Percentiles rank a stretch among this genome's conserved stretches.
These are phyloP conservation scores for Martiniozyma asiatica DNA, from an alignment of 1,139 yeast species.

Conservation along the genomic window DNA sequence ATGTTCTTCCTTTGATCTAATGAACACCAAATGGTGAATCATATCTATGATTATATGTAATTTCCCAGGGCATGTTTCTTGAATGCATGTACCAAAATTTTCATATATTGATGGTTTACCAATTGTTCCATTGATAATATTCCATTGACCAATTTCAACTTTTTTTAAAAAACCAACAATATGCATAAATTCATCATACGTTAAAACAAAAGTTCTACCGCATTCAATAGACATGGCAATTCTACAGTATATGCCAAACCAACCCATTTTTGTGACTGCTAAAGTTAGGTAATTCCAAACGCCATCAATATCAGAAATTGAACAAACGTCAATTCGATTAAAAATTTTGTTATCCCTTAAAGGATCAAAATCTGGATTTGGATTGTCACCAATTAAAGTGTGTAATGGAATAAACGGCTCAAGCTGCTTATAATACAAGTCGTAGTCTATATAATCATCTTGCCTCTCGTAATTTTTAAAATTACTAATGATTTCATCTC, in stretches of 20 bases:
- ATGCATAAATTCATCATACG: constrained; percentile 9
- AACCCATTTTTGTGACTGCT: constrained; percentile 7
- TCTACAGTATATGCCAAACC: constrained; percentile 8
- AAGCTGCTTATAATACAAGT: too few relatives aligned
- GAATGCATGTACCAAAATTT: constrained; percentile 5
- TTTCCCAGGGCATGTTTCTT: constrained; percentile 7
- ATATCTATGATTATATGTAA: constrained; percentile 8
- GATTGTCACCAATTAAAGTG: not conserved
- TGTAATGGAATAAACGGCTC: too few relatives aligned
- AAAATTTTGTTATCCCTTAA: not conserved
- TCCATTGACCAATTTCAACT: constrained; percentile 1
- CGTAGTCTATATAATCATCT: too few relatives aligned
- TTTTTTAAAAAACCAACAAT: constrained; percentile 8
- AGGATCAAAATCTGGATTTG: not conserved
- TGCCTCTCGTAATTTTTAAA: too few relatives aligned
- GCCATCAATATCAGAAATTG: constrained; percentile 4
- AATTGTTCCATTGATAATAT: not conserved
- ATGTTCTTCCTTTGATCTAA: constrained; percentile 6
- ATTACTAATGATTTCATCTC: too few relatives aligned
- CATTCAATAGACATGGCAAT: constrained; percentile 7
- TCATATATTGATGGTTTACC: constrained; percentile 6
- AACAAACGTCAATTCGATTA: constrained; percentile 2
- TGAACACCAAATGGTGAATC: constrained; percentile 7
- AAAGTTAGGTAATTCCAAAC: constrained; percentile 7
- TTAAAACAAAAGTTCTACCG: constrained; percentile 6